Evolutionary conservation across 225 moss, liverwort and hornwort genomes (phyloP), one percentile per base, ranked within the genome.

Genomic region (Asterella californica): DNA sequence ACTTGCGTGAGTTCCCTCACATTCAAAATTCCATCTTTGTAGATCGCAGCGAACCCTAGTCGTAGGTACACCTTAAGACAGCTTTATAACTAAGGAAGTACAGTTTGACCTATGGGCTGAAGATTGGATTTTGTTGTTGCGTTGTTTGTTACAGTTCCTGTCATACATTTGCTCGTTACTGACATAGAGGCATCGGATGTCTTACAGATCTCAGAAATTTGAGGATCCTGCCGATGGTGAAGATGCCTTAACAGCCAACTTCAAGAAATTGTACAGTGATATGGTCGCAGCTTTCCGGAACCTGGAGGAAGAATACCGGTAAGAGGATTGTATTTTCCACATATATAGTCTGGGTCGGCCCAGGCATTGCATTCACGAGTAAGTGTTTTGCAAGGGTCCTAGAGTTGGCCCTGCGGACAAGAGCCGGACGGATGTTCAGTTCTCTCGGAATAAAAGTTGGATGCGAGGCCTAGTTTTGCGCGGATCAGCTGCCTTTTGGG

Each of bases 191-290:
- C 5, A 19, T 19, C 1, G n/a, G 21, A 21, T 74, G 2, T 62
- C 10, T 77, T 18, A 34, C 93, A 93, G 93, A 80, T 94, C 91
- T 49, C 90, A 90, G 90, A 97, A 97, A 83, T 97, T 97, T 57
- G 97, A 97, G 74, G 97, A 97, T 78, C 97, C 97, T 79, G 77
- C 84, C 18, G 93, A 97, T n/a, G 96, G 96, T n/a, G 96, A 97
- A 82, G 50, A 54, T 63, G 83, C 64, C 76, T 83, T 94, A 70
- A 92, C 38, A 52, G 84, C 48, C 33, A 89, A 77, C 77, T 97
- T 55, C 85, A 85, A 94, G 87, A 93, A 91, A 84, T 81, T 97
- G 73, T 90, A 90, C 55, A 90, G 94, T 79, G 96, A 97, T 14
- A 89, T 97, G 88, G 72, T 90, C 79, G 79, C 88, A 30, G 83